phyloP scores from a whole-genome alignment of 2,329 filamentous ascomycete species.

The Penicillium sp. region DNA sequence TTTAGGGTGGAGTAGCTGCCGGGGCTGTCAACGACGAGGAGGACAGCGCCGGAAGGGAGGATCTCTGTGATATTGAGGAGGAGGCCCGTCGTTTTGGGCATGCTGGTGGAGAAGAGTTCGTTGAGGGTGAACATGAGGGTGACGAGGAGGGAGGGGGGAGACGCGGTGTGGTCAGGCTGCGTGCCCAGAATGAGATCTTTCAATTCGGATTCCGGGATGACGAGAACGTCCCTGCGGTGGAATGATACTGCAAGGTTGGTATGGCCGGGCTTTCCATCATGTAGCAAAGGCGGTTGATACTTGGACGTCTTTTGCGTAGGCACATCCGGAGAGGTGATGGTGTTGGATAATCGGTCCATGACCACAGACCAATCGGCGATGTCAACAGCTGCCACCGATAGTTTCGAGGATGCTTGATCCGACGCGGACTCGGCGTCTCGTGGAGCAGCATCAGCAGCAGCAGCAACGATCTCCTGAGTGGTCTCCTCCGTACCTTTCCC shows the following conservation, averaged over 20 bases:
- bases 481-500: background rate
- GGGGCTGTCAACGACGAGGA: slow-evolving; percentile 87
- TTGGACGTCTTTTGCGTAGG: slow-evolving; percentile 23
- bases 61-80: slow-evolving; percentile 61
- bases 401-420: slow-evolving; percentile 1
- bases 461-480: background rate
- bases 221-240: slow-evolving; percentile 48
- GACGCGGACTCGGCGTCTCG: background rate
- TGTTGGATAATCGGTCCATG: slow-evolving; percentile 51
- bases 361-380: slow-evolving; percentile 70
- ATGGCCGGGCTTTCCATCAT: background rate
- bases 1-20: slow-evolving; percentile 84
- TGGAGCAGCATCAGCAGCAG: background rate
- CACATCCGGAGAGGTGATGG: slow-evolving; percentile 43
- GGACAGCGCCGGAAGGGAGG: slow-evolving; percentile 54
- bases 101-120: slow-evolving; percentile 77
- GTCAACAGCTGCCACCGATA: slow-evolving; percentile 65
- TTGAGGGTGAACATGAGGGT: slow-evolving; percentile 93
- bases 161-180: background rate
- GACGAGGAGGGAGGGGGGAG: slow-evolving; percentile 48
- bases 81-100: slow-evolving; percentile 69
- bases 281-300: slow-evolving; percentile 27
- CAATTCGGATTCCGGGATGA: slow-evolving; percentile 34
- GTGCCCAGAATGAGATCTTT: slow-evolving; percentile 27
- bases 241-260: slow-evolving; percentile 36